Evolutionary conservation across 2,329 filamentous ascomycete genomes (phyloP).

Genomic region (Paraphaeosphaeria sporulosa): DNA sequence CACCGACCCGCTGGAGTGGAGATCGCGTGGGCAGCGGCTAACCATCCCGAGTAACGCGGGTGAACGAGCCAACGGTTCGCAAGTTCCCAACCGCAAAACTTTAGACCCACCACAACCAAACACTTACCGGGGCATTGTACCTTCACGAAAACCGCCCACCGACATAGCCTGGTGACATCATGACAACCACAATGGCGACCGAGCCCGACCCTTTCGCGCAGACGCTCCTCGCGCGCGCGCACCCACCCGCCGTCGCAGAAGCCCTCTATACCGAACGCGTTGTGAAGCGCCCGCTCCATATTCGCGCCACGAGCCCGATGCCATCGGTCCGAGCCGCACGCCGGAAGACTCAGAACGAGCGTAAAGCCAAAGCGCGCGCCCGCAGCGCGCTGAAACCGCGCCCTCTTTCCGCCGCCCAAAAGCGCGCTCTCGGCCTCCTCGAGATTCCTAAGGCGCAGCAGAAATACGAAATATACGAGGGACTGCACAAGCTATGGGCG

Average conservation of each 20-base stretch:
- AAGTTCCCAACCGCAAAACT: background rate
- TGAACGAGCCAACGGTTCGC: constrained; percentile 2
- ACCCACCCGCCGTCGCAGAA: constrained; percentile 74
- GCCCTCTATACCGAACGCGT: constrained; percentile 84
- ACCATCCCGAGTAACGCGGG: background rate
- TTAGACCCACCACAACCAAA: background rate
- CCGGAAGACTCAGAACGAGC: constrained; percentile 62
- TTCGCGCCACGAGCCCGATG: constrained; percentile 77
- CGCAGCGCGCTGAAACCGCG: constrained; percentile 61
- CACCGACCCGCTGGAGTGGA: background rate
- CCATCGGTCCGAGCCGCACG: constrained; percentile 50
- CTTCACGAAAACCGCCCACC: too few relatives aligned
- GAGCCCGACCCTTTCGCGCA: constrained; percentile 34
- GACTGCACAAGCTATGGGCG: constrained; percentile 80
- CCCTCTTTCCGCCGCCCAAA: constrained; percentile 81
- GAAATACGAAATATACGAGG: constrained; percentile 78
- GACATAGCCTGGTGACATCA: too few relatives aligned
- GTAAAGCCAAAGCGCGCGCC: constrained; percentile 38
- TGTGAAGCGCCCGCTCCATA: constrained; percentile 79
- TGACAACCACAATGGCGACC: too few relatives aligned
- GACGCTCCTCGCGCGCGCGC: constrained; percentile 77
- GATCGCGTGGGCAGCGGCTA: background rate
- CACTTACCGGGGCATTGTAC: background rate
- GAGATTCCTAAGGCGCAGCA: constrained; percentile 73
- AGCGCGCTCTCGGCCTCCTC: constrained; percentile 76